Base-by-base conservation (phyloP, 2,329 filamentous ascomycete genomes). In the Alternaria rosae region DNA sequence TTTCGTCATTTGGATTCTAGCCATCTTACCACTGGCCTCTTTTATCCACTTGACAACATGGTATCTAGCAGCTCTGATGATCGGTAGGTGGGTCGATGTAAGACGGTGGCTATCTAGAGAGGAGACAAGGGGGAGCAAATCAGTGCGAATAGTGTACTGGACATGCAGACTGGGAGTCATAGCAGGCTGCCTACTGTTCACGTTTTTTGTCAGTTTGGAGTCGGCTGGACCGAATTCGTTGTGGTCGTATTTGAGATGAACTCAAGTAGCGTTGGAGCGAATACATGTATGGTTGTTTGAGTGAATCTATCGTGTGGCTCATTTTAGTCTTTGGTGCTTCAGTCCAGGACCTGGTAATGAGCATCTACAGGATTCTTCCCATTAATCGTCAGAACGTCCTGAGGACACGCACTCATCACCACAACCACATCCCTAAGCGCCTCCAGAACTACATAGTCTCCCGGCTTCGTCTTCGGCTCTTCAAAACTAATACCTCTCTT, bases 321-420 rank as follows among this genome's bases (percentile, higher is more conserved):
- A 38, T 15, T 20, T 8, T n/a, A n/a, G 17, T 0, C 15, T 8
- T 8, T 15, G 6, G 13, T 2, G 11, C 7, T 35, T 57, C 56
- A 72, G 25, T 57, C 68, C n/a, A 69, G 44, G 4, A 76, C 68
- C 42, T 76, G 57, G 15, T 82, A 84, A 66, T 83, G 80, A 6
- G 79, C 82, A 59, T 83, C 81, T n/a, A 79, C 78, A 3, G 79
- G 78, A 54, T 78, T 77, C 57, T 78, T 76, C 41, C 75, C 77
- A 62, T 83, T 83, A 64, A 83, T 82, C 2, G 75, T 78, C 10
- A 79, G 68, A 6, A 83, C 74, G 66, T 83, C 81, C 57, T 83
- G 79, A 21, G 82, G 82, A 70, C 82, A 84, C 5, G 82, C 80
- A 64, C 78, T 81, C 82, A 84, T 83, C 20, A 82, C 79, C 3